Evolutionary conservation across 345 rosid species (phyloP), one percentile per base, ranked within the genome.

Genomic region (Eucalyptus microcorys): DNA sequence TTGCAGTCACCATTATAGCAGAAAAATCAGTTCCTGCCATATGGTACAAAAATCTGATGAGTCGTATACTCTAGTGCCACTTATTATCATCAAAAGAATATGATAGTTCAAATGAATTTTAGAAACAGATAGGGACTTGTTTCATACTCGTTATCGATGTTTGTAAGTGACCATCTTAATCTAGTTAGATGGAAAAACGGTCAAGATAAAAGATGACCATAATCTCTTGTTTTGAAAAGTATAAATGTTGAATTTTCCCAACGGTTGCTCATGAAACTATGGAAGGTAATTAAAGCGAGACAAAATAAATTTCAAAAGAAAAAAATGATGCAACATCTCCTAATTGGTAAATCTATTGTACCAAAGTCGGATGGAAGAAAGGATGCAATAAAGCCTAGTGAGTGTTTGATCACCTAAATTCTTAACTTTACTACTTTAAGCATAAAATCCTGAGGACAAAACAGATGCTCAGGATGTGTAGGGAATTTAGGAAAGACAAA

Each of bases 1-100:
- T 19, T 5, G 13, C 14, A 0, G 6, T 6, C 26, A 37, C 7
- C 11, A 4, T 71, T 17, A 40, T 19, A 8, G 17, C 1, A 1
- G 81, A 34, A 71, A 34, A 71, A 71, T 34, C 14, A 71, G 12
- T 71, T 5, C 43, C 4, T 34, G 12, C 4, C 45, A 5, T 71
- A 71, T 37, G 13, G 4, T 10, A 71, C 11, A 71, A 10, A 71
- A 71, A 71, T 10, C 4, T 19, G 7, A 71, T 34, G 81, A 71
- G 40, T 37, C 27, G 1, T 71, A 71, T 71, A 37, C 3, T 37
- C 26, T 3, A 5, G 81, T 5, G 14, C 8, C 81, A 37, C 14
- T 17, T 71, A 71, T 12, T 71, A 71, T 34, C 26, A 34, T 34
- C 12, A 5, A 71, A 71, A 71, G 81, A 71, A 71, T 71, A 71